These are phyloP conservation scores for Tympanopsis confertula DNA, from an alignment of 2,329 filamentous ascomycete species.

Conservation along the genomic window DNA sequence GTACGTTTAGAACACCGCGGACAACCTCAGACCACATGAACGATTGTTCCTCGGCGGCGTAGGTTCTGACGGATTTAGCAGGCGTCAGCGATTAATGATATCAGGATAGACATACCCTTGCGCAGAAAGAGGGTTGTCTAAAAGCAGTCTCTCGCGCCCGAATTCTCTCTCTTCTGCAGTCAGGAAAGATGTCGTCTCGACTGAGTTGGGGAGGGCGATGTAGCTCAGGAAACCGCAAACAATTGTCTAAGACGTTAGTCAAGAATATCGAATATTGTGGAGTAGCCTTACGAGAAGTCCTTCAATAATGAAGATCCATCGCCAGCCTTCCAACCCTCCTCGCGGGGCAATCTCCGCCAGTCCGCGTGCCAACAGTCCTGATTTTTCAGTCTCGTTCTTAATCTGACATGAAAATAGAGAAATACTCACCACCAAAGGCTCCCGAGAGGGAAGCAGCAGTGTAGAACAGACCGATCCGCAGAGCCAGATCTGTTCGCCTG, in stretches of 20 bases:
- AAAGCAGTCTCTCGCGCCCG: constrained; percentile 29
- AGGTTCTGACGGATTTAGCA: constrained; percentile 3
- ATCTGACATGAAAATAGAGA: neutral
- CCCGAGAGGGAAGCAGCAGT: constrained; percentile 54
- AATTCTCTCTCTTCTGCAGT: constrained; percentile 35
- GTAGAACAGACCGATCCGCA: constrained; percentile 58
- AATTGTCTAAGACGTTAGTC: constrained; percentile 30
- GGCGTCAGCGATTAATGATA: neutral
- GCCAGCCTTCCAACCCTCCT: constrained; percentile 42
- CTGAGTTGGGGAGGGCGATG: constrained; percentile 40
- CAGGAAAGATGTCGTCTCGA: constrained; percentile 40
- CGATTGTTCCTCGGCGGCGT: constrained; percentile 24
- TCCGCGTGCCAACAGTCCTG: constrained; percentile 45
- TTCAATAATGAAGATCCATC: constrained; percentile 53
- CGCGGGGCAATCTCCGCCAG: constrained; percentile 44
- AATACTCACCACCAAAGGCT: constrained; percentile 40
- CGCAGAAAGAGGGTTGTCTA: constrained; percentile 16
- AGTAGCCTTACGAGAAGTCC: constrained; percentile 31
- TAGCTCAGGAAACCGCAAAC: constrained; percentile 37
- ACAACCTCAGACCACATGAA: constrained; percentile 51
- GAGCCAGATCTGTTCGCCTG: constrained; percentile 42
- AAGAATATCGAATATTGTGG: constrained; percentile 1
- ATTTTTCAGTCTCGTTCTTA: neutral
- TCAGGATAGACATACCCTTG: constrained; percentile 10
- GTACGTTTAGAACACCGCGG: constrained; percentile 46